Conservation (phyloP, 179 eudicot species). For the Amaranthus tricolor region DNA sequence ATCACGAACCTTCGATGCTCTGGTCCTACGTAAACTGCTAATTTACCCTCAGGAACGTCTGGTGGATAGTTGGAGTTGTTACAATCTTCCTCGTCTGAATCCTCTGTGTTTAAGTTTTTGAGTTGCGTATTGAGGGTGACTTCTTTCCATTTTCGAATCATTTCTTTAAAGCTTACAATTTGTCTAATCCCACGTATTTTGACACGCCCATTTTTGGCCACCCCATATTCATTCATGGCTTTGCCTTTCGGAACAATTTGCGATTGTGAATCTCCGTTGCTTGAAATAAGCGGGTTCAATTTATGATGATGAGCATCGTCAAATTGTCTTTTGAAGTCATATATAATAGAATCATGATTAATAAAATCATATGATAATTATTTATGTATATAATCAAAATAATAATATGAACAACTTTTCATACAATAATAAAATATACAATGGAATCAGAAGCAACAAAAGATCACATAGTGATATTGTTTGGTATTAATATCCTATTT, state of each 20-base stretch:
- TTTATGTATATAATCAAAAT: too few species aligned
- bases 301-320: slow-evolving; percentile 17
- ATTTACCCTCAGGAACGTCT: slow-evolving; percentile 73
- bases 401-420: too few species aligned
- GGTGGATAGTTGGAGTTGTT: slow-evolving; percentile 60
- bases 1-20: slow-evolving; percentile 86
- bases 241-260: neutral
- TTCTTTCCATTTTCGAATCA: slow-evolving; percentile 68
- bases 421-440: neutral
- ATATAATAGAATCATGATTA: neutral
- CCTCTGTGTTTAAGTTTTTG: slow-evolving; percentile 28
- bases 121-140: slow-evolving; percentile 43
- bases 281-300: slow-evolving; percentile 16
- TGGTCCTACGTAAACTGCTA: slow-evolving; percentile 80
- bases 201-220: neutral
- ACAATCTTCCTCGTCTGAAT: slow-evolving; percentile 75
- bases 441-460: neutral
- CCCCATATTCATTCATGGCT: slow-evolving; percentile 35
- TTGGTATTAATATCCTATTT: neutral
- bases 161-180: slow-evolving; percentile 68
- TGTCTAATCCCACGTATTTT: slow-evolving; percentile 63
- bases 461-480: slow-evolving; percentile 7
- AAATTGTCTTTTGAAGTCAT: slow-evolving; percentile 17
- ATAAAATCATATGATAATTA: neutral
- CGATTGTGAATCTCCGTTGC: neutral